Evolutionary conservation across 2,329 filamentous ascomycete genomes (phyloP).

Genomic region (Fonsecaea nubica): DNA sequence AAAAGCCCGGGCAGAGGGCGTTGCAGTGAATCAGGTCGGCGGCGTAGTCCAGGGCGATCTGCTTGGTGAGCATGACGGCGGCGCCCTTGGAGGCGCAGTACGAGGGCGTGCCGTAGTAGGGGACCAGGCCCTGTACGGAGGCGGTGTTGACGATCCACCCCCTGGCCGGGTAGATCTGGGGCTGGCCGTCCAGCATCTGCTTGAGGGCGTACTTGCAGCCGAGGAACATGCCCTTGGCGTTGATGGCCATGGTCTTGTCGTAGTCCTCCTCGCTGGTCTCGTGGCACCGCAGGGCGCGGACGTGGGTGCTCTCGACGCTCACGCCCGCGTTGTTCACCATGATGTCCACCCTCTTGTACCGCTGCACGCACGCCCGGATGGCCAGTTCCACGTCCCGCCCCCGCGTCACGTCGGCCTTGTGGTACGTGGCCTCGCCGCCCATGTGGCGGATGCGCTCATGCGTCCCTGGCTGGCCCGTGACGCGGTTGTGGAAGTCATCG

Average conservation of each 20-base stretch:
- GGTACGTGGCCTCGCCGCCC: conserved; percentile 30
- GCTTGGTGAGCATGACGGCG: conserved; percentile 54
- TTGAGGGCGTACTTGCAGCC: conserved; percentile 86
- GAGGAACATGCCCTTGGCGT: conserved; percentile 95
- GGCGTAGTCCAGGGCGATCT: conserved; percentile 55
- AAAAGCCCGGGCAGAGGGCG: conserved; percentile 51
- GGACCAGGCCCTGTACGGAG: conserved; percentile 31
- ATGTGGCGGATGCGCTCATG: conserved; percentile 35
- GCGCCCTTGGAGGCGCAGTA: conserved; percentile 59
- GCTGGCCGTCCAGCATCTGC: conserved; percentile 37
- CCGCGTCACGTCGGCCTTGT: conserved; percentile 33
- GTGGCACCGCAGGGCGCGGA: conserved; percentile 30
- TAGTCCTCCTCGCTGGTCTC: conserved; percentile 73
- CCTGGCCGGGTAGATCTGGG: conserved; percentile 15
- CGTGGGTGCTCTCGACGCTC: conserved; percentile 36
- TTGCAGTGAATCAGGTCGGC: conserved; percentile 52
- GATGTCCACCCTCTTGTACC: conserved; percentile 68
- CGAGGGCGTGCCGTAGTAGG: conserved; percentile 29
- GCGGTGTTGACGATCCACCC: conserved; percentile 54
- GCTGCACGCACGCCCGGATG: conserved; percentile 31
- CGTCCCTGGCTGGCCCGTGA: conserved; percentile 31
- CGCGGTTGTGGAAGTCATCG: conserved; percentile 26
- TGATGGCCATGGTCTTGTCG: conserved; percentile 90
- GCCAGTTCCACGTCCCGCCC: conserved; percentile 33
- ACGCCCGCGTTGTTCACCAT: conserved; percentile 98